These are phyloP conservation scores for Calocybe gangraenosa DNA, from an alignment of 768 basidiomycete species.

Conservation along the genomic window DNA sequence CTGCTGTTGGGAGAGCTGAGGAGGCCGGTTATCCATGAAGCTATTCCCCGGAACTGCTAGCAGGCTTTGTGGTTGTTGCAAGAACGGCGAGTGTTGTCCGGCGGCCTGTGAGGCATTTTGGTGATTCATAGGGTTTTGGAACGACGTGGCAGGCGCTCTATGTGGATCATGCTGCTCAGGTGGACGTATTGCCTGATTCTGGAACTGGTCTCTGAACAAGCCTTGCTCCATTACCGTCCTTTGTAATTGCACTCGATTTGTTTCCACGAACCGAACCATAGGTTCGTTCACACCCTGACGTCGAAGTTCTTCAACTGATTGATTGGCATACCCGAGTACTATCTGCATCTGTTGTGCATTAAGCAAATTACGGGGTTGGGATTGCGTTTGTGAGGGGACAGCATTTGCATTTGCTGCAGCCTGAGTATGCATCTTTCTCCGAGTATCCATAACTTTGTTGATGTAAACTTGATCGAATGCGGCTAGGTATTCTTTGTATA, in stretches of 20 bases:
- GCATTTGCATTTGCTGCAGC: conserved; percentile 4
- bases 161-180: conserved; percentile 7
- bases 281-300: conserved; percentile 42
- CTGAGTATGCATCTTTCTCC: conserved; percentile 21
- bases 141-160: conserved; percentile 2
- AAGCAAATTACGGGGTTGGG: conserved; percentile 5
- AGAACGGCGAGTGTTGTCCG: conserved; percentile 8
- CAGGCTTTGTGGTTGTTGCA: conserved; percentile 1
- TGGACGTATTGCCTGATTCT: conserved; percentile 17
- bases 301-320: conserved; percentile 48
- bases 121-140: conserved; percentile 6
- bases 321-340: conserved; percentile 44
- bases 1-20: conserved; percentile 14
- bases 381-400: conserved; percentile 1
- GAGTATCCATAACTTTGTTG: conserved; percentile 32
- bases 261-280: conserved; percentile 55
- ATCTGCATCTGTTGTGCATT: conserved; percentile 35
- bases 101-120: not conserved
- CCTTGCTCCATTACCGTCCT: conserved; percentile 33
- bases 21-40: conserved; percentile 16
- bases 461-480: conserved; percentile 56
- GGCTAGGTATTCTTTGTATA: conserved; percentile 56
- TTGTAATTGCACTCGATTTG: conserved; percentile 45
- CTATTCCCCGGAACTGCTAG: conserved; percentile 12
- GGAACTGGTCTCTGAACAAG: conserved; percentile 28